Conservation (phyloP, 176 grass and related monocot genomes). For the Puccinellia tenuiflora region DNA sequence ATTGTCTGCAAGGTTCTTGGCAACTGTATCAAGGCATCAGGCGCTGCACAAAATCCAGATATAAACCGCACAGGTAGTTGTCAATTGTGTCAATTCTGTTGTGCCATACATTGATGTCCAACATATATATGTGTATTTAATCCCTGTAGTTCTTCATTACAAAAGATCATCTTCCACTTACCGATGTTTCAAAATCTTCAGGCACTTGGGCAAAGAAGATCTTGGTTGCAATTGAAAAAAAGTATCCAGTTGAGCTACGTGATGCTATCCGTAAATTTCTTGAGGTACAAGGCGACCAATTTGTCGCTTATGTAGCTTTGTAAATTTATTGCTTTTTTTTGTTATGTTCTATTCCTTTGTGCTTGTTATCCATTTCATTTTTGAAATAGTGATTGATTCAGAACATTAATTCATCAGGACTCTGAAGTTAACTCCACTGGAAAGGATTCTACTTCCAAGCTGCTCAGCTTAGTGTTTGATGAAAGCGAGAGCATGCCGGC, state of each 20-base stretch:
- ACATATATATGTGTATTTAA: not conserved
- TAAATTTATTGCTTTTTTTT: not conserved
- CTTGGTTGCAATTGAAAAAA: conserved; percentile 45
- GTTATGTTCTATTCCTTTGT: not conserved
- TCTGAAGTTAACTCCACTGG: conserved; percentile 39
- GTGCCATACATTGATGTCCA: not conserved
- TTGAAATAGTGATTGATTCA: not conserved
- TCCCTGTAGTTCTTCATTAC: conserved; percentile 2
- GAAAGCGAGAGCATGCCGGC: conserved; percentile 31
- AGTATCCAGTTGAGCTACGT: conserved; percentile 57
- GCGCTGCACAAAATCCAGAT: conserved; percentile 33
- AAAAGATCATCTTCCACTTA: conserved; percentile 3
- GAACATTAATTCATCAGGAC: conserved; percentile 41
- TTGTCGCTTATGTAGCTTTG: not conserved
- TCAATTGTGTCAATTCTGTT: not conserved
- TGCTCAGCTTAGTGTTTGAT: conserved; percentile 46
- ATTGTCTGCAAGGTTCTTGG: conserved; percentile 58
- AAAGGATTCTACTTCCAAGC: conserved; percentile 38
- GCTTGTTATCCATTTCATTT: not conserved
- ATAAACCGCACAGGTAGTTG: conserved; percentile 45
- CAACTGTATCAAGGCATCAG: conserved; percentile 45
- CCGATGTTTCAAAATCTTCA: conserved; percentile 18
- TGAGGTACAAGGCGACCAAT: conserved; percentile 43
- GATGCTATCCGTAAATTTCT: conserved; percentile 74
- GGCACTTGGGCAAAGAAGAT: conserved; percentile 67